phyloP scores from a whole-genome alignment of 2,329 filamentous ascomycete species.

The Plectosphaerella plurivora region DNA sequence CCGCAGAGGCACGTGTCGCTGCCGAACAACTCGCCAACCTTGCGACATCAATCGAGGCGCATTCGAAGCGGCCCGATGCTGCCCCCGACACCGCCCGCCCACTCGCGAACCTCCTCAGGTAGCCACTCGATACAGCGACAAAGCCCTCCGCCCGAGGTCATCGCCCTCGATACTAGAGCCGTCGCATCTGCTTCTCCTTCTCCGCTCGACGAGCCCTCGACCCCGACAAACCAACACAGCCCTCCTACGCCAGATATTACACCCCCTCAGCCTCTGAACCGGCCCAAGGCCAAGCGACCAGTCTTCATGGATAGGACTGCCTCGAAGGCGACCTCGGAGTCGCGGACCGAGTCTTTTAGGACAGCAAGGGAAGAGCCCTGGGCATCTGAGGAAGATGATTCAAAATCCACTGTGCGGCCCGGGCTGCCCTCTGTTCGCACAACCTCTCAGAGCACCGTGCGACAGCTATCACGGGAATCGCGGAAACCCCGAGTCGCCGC shows the following conservation, averaged over 20 bases:
- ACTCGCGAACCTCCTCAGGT: conserved; percentile 54
- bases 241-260: conserved; percentile 74
- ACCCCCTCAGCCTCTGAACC: conserved; percentile 52
- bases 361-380: conserved; percentile 64
- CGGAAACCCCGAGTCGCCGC: conserved; percentile 2
- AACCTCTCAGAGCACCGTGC: conserved; percentile 37
- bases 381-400: conserved; percentile 52
- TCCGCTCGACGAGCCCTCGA: conserved; percentile 36
- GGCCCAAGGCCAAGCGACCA: conserved; percentile 41
- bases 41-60: conserved; percentile 36
- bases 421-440: conserved; percentile 32
- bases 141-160: conserved; percentile 29
- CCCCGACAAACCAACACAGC: conserved; percentile 61
- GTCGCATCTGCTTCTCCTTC: not conserved
- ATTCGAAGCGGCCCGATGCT: conserved; percentile 42
- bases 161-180: not conserved
- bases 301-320: conserved; percentile 41
- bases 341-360: conserved; percentile 65
- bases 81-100: conserved; percentile 60
- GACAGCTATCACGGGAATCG: conserved; percentile 27
- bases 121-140: conserved; percentile 39
- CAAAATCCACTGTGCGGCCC: conserved; percentile 35
- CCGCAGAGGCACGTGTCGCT: conserved; percentile 21
- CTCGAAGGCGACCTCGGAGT: conserved; percentile 54
- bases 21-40: conserved; percentile 30